Conservation (phyloP, 495 filamentous ascomycete genomes). For the Daldinia bambusicola region DNA sequence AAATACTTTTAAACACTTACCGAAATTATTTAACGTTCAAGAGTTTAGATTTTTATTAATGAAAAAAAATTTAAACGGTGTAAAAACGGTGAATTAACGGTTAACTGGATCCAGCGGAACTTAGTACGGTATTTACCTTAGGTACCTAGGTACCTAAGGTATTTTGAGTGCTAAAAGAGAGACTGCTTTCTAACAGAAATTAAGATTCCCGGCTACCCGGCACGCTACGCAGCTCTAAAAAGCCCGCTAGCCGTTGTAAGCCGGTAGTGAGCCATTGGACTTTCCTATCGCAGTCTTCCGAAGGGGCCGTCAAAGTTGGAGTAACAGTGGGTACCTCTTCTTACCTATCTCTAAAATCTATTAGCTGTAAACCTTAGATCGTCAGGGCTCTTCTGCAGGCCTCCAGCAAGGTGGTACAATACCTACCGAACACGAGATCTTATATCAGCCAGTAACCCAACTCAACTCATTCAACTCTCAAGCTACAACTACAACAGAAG, state of each 20-base stretch:
- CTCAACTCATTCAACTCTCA: no score
- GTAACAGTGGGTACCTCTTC: background rate
- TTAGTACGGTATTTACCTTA: no score
- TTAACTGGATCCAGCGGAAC: no score
- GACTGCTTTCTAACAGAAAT: background rate
- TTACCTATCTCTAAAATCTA: background rate
- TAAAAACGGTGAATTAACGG: no score
- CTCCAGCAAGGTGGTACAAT: no score
- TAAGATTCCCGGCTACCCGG: constrained; percentile 13
- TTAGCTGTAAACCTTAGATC: background rate
- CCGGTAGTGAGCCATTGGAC: background rate
- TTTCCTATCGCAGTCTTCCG: background rate
- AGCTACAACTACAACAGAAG: no score
- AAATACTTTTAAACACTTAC: no score
- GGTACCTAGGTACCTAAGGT: background rate
- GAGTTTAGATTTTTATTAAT: no score
- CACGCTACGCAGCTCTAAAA: background rate
- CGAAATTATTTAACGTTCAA: no score
- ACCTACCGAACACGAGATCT: background rate
- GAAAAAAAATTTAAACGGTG: no score
- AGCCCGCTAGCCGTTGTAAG: constrained; percentile 6
- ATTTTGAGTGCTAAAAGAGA: background rate
- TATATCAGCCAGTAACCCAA: background rate
- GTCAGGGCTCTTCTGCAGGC: background rate
- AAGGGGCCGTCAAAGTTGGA: background rate